Evolutionary conservation across 1,139 yeast species (phyloP), one percentile per base, ranked within the genome.

Genomic region (Kazachstania sp.): DNA sequence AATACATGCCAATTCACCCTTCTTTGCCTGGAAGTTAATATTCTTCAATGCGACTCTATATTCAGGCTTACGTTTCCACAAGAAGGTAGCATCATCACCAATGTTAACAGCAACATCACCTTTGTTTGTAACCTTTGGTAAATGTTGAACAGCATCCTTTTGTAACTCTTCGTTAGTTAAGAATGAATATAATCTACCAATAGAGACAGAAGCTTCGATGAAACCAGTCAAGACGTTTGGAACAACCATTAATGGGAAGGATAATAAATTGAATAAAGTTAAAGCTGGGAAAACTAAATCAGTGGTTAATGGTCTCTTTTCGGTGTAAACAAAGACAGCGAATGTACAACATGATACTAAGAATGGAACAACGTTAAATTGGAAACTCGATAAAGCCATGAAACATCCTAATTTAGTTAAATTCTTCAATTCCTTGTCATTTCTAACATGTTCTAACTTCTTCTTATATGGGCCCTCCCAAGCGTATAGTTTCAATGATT

Each of bases 261-360:
- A 76, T 51, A 92, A 74, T 61, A 92, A 71, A 64, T 90, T 92
- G 70, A 85, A 85, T 54, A 92, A 73, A 1, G 97, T 77, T 54
- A 92, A 74, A 1, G 97, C 95, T 13, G 99, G 97, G 77, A 92
- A 92, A 11, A 92, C 97, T 57, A 90, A 75, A 58, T 92, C 97
- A 12, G 97, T 87, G 1, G 94, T 77, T 59, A 92, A 75, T 40
- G 95, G 87, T 49, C 66, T 72, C 49, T 78, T 76, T 55, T 81
- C 79, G 40, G 79, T 71, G 49, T 73, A 68, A 13, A 88, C 85
- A 62, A 85, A 92, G 15, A 84, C 74, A 2, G 87, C 95, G 72
- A 94, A 92, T 1, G 97, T 92, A 2, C 87, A 78, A 68, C 95
- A 86, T 45, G 95, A 84, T 30, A 92, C 98, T 55, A 92, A 71